These are phyloP conservation scores for Jacaranda copaia DNA, from an alignment of 257 asterid species.

Conservation along the genomic window DNA sequence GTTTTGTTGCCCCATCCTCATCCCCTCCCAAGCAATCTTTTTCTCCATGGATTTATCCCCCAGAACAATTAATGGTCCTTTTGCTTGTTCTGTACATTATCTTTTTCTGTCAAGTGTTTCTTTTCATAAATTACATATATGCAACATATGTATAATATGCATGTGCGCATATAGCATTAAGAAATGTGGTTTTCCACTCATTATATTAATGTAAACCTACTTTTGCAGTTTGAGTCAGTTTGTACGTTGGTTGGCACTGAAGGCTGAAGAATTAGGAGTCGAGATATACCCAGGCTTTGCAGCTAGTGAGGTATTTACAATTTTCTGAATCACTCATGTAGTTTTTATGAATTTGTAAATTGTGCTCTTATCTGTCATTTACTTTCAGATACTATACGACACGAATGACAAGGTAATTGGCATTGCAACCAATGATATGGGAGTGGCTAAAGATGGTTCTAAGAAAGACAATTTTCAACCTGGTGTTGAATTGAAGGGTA, in stretches of 20 bases:
- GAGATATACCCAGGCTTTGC: slow-evolving; percentile 99
- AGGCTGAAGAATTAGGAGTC: slow-evolving; percentile 98
- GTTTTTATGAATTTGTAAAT: slow-evolving; percentile 21
- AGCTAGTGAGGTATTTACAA: slow-evolving; percentile 84
- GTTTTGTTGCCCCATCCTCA: too few species aligned
- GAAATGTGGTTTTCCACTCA: slow-evolving; percentile 22
- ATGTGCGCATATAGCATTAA: not conserved
- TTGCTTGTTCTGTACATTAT: too few species aligned
- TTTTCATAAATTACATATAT: too few species aligned
- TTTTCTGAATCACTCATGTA: not conserved
- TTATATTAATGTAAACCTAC: slow-evolving; percentile 39
- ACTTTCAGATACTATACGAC: slow-evolving; percentile 72
- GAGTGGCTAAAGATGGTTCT: slow-evolving; percentile 90
- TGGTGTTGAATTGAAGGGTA: slow-evolving; percentile 93
- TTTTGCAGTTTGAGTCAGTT: slow-evolving; percentile 87
- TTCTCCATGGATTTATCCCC: too few species aligned
- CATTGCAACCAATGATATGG: slow-evolving; percentile 97
- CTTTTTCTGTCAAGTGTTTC: too few species aligned
- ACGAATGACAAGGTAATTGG: slow-evolving; percentile 76
- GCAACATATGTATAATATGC: not conserved
- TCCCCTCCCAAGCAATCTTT: too few species aligned
- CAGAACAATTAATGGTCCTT: too few species aligned
- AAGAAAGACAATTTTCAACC: slow-evolving; percentile 82
- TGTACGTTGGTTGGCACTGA: slow-evolving; percentile 90
- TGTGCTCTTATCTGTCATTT: slow-evolving; percentile 34